Base-by-base conservation (phyloP, 108 stramenopile genomes). In the Nitzschia palea region DNA sequence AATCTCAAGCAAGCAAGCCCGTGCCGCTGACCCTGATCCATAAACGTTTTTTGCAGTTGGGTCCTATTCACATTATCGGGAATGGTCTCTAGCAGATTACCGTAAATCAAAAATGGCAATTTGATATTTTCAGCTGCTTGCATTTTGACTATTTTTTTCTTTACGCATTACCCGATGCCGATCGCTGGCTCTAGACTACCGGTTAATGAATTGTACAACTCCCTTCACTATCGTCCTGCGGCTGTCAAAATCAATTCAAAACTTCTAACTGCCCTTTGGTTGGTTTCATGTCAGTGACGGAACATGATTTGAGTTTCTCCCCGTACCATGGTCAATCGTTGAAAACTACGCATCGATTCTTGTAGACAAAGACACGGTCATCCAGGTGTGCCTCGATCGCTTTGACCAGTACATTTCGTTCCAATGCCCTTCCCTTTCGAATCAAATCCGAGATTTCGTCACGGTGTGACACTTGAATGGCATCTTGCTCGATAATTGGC, bases 321-420 rank as follows among this genome's bases (percentile, higher is more conserved):
- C n/a, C n/a, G n/a, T n/a, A n/a, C n/a, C n/a, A n/a, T n/a, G 6
- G 5, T 55, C 54, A 74, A 55, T 74, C 73, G 10, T 68, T 81
- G 78, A 94, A 94, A 18, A 94, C 90, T 14, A 94, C 87, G 15
- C 89, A 91, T 51, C 88, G 85, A 68, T 90, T 94, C 45, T 77
- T 80, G 48, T 91, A 79, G 0, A 88, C 86, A 60, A 94, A 81
- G 30, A 94, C 79, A 18, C 90, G 59, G 70, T 89, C 90, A 6
- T 91, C 90, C 55, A 94, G 71, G 73, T 91, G 87, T 26, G 87
- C 87, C 62, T 88, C 83, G n/a, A 95, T 74, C 8, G 93, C 93
- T 45, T 64, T 72, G 6, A 83, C 68, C 27, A 92, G 64, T 1
- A 92, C 90, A 52, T 76, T 81, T 35, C 81, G 66, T 73, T 95